Percentiles rank a stretch among this genome's conserved stretches.
phyloP scores from a whole-genome alignment of 2,329 filamentous ascomycete genomes.

The Xylariomycetidae sp. region DNA sequence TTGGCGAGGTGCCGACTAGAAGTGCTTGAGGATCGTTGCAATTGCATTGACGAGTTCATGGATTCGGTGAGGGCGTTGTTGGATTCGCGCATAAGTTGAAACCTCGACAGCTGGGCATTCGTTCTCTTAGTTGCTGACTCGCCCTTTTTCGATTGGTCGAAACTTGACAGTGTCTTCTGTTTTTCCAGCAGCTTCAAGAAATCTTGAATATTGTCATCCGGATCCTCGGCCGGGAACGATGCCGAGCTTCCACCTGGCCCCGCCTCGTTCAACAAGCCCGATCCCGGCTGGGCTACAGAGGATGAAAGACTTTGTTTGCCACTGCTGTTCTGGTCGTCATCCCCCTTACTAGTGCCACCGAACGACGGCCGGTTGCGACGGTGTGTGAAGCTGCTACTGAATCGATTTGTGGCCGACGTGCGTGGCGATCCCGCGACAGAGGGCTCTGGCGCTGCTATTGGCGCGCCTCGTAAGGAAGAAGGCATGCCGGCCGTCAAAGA shows the following conservation, averaged over 20 bases:
- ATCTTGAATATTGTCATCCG: conserved; percentile 89
- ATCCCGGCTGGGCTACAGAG: conserved; percentile 66
- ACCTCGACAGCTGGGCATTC: conserved; percentile 74
- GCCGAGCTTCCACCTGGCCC: conserved; percentile 62
- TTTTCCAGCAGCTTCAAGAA: conserved; percentile 86
- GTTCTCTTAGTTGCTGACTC: conserved; percentile 70
- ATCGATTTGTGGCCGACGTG: conserved; percentile 70
- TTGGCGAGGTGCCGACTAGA: conserved; percentile 55
- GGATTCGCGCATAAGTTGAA: conserved; percentile 82
- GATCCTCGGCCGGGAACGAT: conserved; percentile 64
- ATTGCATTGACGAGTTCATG: conserved; percentile 80
- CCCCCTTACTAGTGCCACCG: conserved; percentile 61
- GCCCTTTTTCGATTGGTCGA: conserved; percentile 61
- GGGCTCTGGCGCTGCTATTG: conserved; percentile 54
- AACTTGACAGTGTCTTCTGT: conserved; percentile 78
- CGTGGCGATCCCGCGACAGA: conserved; percentile 72
- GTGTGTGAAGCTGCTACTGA: conserved; percentile 92
- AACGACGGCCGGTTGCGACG: conserved; percentile 72
- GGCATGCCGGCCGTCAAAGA: conserved; percentile 73
- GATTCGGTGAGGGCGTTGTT: conserved; percentile 87
- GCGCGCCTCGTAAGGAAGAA: conserved; percentile 62
- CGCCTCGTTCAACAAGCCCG: conserved; percentile 68
- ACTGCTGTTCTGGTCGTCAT: conserved; percentile 74
- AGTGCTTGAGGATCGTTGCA: conserved; percentile 77
- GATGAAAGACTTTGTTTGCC: conserved; percentile 71